phyloP scores from a whole-genome alignment of 163 green algal genomes.

The Prototheca wickerhamii region DNA sequence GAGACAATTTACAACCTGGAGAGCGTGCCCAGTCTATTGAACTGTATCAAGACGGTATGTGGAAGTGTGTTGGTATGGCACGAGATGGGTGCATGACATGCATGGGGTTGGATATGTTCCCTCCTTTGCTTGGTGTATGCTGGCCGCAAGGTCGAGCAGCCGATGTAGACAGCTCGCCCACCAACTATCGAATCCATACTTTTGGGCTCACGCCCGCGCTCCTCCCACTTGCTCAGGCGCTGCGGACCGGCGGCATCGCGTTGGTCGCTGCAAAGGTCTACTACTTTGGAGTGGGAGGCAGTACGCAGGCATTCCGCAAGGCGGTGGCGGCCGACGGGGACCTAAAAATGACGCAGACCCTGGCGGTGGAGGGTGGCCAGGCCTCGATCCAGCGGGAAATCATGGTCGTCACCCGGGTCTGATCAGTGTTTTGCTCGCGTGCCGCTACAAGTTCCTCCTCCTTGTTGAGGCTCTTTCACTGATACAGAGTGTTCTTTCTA shows the following conservation, averaged over 20 bases:
- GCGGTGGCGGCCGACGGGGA: not conserved
- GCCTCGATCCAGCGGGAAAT: constrained; percentile 1
- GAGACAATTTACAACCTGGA: constrained; percentile 75
- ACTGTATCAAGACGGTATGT: constrained; percentile 61
- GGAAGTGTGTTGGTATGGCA: not conserved
- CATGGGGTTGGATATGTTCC: too few species aligned
- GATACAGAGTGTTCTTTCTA: too few species aligned
- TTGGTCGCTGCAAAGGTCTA: constrained; percentile 84
- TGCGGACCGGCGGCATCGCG: constrained; percentile 58
- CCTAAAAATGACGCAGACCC: not conserved
- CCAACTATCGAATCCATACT: too few species aligned
- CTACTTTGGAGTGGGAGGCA: constrained; percentile 93
- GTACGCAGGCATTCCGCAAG: constrained; percentile 39
- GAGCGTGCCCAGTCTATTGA: constrained; percentile 45
- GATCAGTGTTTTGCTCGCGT: too few species aligned
- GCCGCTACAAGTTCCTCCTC: too few species aligned
- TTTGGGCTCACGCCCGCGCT: not conserved
- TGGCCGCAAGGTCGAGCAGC: too few species aligned
- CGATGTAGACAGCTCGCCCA: too few species aligned
- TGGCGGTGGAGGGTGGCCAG: not conserved
- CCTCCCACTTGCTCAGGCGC: constrained; percentile 35
- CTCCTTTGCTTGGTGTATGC: too few species aligned
- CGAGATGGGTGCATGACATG: not conserved
- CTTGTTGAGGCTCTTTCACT: too few species aligned
- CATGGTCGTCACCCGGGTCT: too few species aligned